phyloP scores from a whole-genome alignment of 2,329 filamentous ascomycete genomes.

The Fusarium nurragi region DNA sequence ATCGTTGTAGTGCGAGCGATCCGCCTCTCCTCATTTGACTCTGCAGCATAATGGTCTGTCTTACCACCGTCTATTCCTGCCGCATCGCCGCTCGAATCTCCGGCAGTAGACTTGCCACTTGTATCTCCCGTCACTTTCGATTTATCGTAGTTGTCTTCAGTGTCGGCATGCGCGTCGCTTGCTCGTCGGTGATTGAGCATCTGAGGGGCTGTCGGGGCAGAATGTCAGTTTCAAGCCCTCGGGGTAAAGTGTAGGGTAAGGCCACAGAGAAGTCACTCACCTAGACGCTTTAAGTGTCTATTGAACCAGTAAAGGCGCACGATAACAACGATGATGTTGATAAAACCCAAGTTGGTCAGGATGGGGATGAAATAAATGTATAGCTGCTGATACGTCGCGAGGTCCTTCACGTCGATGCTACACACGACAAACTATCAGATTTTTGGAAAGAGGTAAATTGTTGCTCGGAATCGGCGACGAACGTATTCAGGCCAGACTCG shows the following conservation, averaged over 20 bases:
- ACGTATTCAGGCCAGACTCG: constrained; percentile 1
- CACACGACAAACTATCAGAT: not conserved
- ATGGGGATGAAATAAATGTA: too few species aligned
- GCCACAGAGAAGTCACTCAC: not conserved
- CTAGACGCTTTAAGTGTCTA: constrained; percentile 48
- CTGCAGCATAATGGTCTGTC: too few species aligned
- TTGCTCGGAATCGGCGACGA: not conserved
- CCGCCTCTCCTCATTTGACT: not conserved
- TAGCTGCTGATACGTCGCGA: too few species aligned
- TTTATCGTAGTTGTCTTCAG: not conserved
- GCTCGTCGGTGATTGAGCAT: not conserved
- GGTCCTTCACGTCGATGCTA: constrained; percentile 61
- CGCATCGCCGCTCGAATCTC: fast-evolving
- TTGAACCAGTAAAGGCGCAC: constrained; percentile 60
- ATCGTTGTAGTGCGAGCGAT: not conserved
- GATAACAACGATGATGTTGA: constrained; percentile 59
- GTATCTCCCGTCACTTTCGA: not conserved
- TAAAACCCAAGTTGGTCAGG: too few species aligned
- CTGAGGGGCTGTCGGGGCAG: not conserved
- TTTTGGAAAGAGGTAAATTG: too few species aligned
- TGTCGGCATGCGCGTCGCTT: not conserved
- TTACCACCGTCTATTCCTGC: fast-evolving
- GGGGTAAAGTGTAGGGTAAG: fast-evolving
- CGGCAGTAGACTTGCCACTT: not conserved
- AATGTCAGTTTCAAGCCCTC: not conserved